Base-by-base conservation (phyloP, 129 eudicot genomes). In the Erigeron canadensis region DNA sequence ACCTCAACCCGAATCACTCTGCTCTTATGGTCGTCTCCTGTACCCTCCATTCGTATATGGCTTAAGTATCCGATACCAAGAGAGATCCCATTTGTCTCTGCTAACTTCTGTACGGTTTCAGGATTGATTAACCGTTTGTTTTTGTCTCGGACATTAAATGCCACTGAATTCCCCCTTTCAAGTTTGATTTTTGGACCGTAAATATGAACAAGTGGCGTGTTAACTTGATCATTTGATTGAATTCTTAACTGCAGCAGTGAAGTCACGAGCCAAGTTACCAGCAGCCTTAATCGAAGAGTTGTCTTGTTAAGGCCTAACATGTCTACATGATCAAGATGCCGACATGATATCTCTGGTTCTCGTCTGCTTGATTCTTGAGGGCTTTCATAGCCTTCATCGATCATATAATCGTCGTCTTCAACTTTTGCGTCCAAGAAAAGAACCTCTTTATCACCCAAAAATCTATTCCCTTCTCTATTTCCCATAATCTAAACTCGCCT, bases 161-260 rank as follows among this genome's bases (percentile, higher is more conserved):
- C 95, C 75, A 93, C 96, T 1, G 98, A 85, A 54, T 88, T 92
- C 8, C 98, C 98, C 71, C 98, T 86, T 75, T 93, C 96, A n/a
- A 87, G 87, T 51, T 89, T 89, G 10, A 93, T 87, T 64, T 89
- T 93, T 1, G 98, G 98, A 3, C 98, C 98, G 54, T 89, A 93
- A 7, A 93, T 87, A 17, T 87, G 88, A 75, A 93, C 96, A 28
- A 93, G 88, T 2, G 83, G 90, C 44, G 56, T 37, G 55, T 47
- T 39, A 6, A 72, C 84, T 44, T 81, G 65, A 62, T 79, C 90
- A 64, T 78, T 78, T 65, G 83, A 67, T 17, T 72, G 87, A 28
- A 87, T 65, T 75, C 90, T 82, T 28, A 93, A 70, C 39, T 89
- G 98, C 41, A 93, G 85, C 62, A 93, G 62, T 7, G 98, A 93